Percentiles rank a stretch among this genome's conserved stretches.
Evolutionary conservation across 768 basidiomycete genomes (phyloP).

Genomic region (Kondoa malvinella): DNA sequence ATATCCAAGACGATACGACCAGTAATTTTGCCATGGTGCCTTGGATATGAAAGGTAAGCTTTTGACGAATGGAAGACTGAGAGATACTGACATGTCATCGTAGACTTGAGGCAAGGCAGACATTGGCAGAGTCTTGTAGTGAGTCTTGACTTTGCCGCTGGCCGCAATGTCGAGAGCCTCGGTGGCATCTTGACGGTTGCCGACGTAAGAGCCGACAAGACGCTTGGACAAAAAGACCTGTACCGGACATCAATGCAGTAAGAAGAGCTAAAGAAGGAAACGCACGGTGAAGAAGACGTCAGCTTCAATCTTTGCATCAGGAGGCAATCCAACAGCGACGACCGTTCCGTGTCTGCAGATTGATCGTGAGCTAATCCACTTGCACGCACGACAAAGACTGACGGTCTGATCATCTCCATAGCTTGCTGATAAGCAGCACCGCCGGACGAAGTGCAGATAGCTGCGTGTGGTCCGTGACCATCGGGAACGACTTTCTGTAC

Average conservation of each 20-base stretch:
- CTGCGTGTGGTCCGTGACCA: slow-evolving; percentile 52
- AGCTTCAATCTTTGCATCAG: slow-evolving; percentile 32
- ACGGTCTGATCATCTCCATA: slow-evolving; percentile 5
- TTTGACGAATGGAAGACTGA: background rate
- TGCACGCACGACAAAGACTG: background rate
- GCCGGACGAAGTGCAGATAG: slow-evolving; percentile 32
- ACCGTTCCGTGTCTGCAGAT: slow-evolving; percentile 45
- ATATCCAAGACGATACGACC: slow-evolving; percentile 28
- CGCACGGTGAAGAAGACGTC: slow-evolving; percentile 54
- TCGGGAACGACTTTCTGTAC: slow-evolving; percentile 44
- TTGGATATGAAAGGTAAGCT: slow-evolving; percentile 16
- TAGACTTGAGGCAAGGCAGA: slow-evolving; percentile 17
- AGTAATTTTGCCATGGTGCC: slow-evolving; percentile 25
- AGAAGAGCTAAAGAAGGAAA: slow-evolving; percentile 7
- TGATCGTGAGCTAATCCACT: background rate
- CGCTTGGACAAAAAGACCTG: slow-evolving; percentile 31
- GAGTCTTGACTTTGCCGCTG: slow-evolving; percentile 47
- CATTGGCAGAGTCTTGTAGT: slow-evolving; percentile 6
- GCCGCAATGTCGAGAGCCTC: slow-evolving; percentile 67
- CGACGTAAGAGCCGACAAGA: slow-evolving; percentile 36
- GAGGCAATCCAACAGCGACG: slow-evolving; percentile 63
- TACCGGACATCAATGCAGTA: slow-evolving; percentile 6
- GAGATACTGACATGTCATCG: slow-evolving; percentile 8
- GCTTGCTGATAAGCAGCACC: slow-evolving; percentile 38
- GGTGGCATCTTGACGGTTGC: slow-evolving; percentile 65